Evolutionary conservation across 140 eudicot species (phyloP), one percentile per base, ranked within the genome.

Genomic region (Cichorium intybus): DNA sequence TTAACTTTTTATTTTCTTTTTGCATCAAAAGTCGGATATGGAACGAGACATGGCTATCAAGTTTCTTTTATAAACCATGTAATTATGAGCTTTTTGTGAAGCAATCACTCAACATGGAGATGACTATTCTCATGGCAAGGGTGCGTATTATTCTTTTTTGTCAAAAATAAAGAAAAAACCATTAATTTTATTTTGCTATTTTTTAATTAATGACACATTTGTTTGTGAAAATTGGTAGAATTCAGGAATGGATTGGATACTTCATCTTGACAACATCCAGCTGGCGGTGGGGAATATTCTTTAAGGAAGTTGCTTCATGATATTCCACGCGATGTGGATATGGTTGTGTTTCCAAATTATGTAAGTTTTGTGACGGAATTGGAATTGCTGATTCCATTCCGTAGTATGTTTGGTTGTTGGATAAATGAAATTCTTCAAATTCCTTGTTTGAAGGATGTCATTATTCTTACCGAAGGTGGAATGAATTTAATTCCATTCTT

Each of bases 81-180:
- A 91, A 91, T 55, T 87, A 91, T 57, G 98, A 91, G 90, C 89
- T 91, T 45, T 90, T 91, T 70, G 97, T 91, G 66, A 87, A 91
- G 79, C 97, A 91, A 69, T 87, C 97, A 57, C 88, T 91, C 52
- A 91, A 91, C 70, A 91, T 91, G 96, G 97, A 91, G 82, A 87
- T 91, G 97, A 96, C 96, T 23, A 91, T 91, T 20, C 84, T 87
- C 71, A 91, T 82, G 97, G 97, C 97, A 71, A 82, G 96, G 89
- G 97, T 91, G 86, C 14, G 17, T 58, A 41, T 59, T 2, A 24
- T 45, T 41, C 15, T 67, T 15, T 23, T 52, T 24, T 56, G 14
- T 6, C 5, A n/a, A n/a, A n/a, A n/a, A n/a, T 6, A 12, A 31
- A 4, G 6, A 37, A 26, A 11, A 23, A 22, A 2, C 22, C 28